Evolutionary conservation across 2,329 filamentous ascomycete species (phyloP), one percentile per base, ranked within the genome.

Genomic region (Aspergillus brunneoviolaceus): DNA sequence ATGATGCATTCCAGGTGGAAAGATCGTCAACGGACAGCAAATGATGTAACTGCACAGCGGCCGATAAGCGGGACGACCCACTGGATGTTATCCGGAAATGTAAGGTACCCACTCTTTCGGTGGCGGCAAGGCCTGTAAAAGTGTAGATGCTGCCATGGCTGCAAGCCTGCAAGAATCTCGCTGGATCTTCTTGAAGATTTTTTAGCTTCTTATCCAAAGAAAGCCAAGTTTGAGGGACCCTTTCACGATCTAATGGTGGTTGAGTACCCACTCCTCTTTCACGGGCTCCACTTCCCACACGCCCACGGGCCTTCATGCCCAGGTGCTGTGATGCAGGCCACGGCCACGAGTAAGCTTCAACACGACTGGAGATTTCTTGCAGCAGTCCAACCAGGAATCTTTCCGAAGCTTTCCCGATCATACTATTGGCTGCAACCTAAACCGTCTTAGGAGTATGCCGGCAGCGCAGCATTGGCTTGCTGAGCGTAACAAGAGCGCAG

Each of bases 401-500:
- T 16, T 14, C 52, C 42, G 53, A 55, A 9, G 16, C 53, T 55
- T 55, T 55, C 42, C 53, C 53, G 45, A 29, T 21, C 53, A 27
- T 23, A 49, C 19, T 49, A 55, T 55, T 52, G 42, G 47, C 57
- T 19, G 19, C 14, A 42, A 47, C 23, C 51, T 45, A n/a, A n/a
- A 19, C 49, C 47, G 21, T 12, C 51, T 55, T n/a, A 49, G 31
- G 31, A 53, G 45, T 64, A 64, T 6, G 55, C 48, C 2, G 62
- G 62, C 12, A 63, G 53, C 10, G 58, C 57, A 3, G 62, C 52
- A 31, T 63, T 64, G n/a, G 55, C 58, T 11, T 55, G 55, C 9
- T 60, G 47, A 9, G 62, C 55, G 53, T 60, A 64, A 39, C 62
- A 60, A 10, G 62, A 63, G 25, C 62, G 62, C 21, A 64, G 60